phyloP scores from a whole-genome alignment of 148 eudicot genomes.

The Heliamphora exappendiculata region DNA sequence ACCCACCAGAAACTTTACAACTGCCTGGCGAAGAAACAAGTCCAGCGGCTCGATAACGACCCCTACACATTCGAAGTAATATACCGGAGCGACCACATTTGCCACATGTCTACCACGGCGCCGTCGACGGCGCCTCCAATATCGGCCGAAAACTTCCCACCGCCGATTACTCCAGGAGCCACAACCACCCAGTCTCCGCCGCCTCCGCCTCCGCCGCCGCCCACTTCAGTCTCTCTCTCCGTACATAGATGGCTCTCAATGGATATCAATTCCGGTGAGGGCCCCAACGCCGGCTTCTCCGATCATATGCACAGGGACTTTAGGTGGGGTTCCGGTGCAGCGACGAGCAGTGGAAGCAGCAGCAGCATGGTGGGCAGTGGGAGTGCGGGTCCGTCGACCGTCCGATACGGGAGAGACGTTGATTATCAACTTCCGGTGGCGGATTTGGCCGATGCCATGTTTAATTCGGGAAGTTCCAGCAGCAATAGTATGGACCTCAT shows the following conservation, averaged over 20 bases:
- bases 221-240: background rate
- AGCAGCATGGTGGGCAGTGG: too few species aligned
- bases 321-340: background rate
- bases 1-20: constrained; percentile 69
- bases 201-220: background rate
- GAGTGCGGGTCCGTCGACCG: constrained; percentile 19
- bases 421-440: constrained; percentile 30
- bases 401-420: background rate
- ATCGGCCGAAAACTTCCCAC: background rate
- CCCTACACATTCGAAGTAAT: constrained; percentile 55
- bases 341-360: background rate
- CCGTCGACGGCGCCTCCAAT: constrained; percentile 30
- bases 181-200: constrained; percentile 6
- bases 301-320: constrained; percentile 2
- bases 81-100: constrained; percentile 65
- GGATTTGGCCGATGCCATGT: constrained; percentile 66
- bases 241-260: constrained; percentile 27
- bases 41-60: constrained; percentile 63
- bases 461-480: constrained; percentile 55
- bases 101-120: constrained; percentile 67
- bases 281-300: background rate
- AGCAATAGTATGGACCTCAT: constrained; percentile 61
- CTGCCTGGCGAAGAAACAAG: constrained; percentile 82
- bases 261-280: constrained; percentile 19
- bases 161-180: background rate